Conservation (phyloP, 306 rosid species). For the Alnus rubra region DNA sequence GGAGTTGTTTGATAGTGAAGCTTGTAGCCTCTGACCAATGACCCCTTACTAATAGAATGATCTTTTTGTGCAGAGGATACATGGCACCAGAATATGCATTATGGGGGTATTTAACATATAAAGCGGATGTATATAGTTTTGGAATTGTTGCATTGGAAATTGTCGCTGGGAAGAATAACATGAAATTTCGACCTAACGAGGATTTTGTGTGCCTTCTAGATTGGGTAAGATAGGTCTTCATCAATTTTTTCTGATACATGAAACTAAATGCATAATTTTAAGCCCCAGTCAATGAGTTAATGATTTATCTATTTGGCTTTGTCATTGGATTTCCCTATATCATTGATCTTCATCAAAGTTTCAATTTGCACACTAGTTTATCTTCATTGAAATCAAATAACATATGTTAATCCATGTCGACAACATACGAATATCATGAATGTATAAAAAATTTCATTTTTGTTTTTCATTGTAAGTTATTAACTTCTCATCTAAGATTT, state of each 20-base stretch:
- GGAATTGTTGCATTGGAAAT: slow-evolving; percentile 62
- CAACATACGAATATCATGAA: too few species aligned
- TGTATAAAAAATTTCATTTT: too few species aligned
- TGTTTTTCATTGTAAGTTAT: too few species aligned
- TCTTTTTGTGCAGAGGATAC: slow-evolving; percentile 54
- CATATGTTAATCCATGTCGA: too few species aligned
- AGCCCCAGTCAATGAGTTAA: neutral
- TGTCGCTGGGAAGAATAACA: slow-evolving; percentile 50
- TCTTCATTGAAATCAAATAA: neutral
- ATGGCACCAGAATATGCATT: slow-evolving; percentile 81
- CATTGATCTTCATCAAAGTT: neutral
- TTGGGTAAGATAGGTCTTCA: slow-evolving; percentile 43
- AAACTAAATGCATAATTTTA: neutral
- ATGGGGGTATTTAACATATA: slow-evolving; percentile 58
- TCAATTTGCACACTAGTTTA: neutral
- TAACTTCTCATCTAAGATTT: neutral
- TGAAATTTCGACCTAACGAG: slow-evolving; percentile 41
- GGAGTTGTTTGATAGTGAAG: too few species aligned
- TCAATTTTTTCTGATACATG: neutral
- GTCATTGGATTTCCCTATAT: neutral
- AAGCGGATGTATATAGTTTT: slow-evolving; percentile 69
- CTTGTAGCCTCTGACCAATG: too few species aligned
- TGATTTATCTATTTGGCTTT: neutral
- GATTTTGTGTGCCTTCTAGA: slow-evolving; percentile 63
- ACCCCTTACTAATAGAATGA: neutral